These are phyloP conservation scores for Exserohilum turcica DNA, from an alignment of 2,329 filamentous ascomycete genomes.

Conservation along the genomic window DNA sequence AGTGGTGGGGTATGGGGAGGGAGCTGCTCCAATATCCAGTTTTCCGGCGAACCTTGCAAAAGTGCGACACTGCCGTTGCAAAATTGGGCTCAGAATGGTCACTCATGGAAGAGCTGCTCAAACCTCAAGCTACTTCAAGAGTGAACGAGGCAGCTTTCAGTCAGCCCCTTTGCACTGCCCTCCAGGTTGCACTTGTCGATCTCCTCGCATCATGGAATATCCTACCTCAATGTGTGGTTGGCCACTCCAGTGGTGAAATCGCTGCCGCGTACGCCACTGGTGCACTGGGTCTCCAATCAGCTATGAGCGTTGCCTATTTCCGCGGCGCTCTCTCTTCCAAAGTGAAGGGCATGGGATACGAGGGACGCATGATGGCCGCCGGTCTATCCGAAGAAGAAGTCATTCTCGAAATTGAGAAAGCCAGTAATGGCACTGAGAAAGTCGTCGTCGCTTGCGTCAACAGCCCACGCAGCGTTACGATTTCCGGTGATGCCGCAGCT, in stretches of 20 bases:
- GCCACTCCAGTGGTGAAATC: conserved; percentile 39
- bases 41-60: not conserved
- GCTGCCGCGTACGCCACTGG: conserved; percentile 31
- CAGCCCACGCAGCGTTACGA: conserved; percentile 28
- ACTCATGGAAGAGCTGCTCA: conserved; percentile 12
- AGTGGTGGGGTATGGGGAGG: conserved; percentile 3
- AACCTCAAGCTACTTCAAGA: not conserved
- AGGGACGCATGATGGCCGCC: conserved; percentile 27
- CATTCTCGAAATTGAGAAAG: conserved; percentile 4
- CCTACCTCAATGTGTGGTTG: conserved; percentile 20
- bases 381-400: conserved; percentile 17
- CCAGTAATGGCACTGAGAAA: conserved; percentile 28
- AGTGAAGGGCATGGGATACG: conserved; percentile 9
- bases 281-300: conserved; percentile 8
- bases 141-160: conserved; percentile 11
- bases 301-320: conserved; percentile 20
- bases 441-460: conserved; percentile 29
- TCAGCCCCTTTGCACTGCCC: conserved; percentile 27
- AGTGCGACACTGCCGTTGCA: conserved; percentile 1
- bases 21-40: conserved; percentile 13
- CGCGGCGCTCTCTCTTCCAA: conserved; percentile 13
- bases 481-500: conserved; percentile 32
- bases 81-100: conserved; percentile 18
- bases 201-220: conserved; percentile 22
- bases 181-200: conserved; percentile 34